Conservation (phyloP, 1,284 basidiomycete species). For the Phlebopus sp. region DNA sequence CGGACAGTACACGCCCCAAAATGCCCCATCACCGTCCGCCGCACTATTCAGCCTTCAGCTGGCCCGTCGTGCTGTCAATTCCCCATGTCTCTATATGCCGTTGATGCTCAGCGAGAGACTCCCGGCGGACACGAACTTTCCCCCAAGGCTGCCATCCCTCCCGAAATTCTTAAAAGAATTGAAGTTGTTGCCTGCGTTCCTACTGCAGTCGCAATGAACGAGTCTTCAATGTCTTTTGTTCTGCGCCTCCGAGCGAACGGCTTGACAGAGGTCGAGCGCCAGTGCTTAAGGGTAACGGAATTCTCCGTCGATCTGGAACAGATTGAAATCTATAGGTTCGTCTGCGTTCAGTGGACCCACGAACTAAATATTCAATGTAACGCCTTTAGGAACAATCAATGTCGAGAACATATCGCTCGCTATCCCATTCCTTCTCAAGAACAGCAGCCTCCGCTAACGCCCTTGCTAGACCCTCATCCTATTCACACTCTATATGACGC, state of each 20-base stretch:
- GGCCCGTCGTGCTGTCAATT: slow-evolving; percentile 23
- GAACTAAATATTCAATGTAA: neutral
- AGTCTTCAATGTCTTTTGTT: slow-evolving; percentile 47
- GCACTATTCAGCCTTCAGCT: slow-evolving; percentile 42
- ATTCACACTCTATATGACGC: slow-evolving; percentile 52
- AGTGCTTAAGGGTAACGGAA: slow-evolving; percentile 50
- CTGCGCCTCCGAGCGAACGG: slow-evolving; percentile 59
- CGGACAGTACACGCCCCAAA: slow-evolving; percentile 36
- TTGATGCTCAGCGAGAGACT: slow-evolving; percentile 23
- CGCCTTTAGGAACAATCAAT: slow-evolving; percentile 38
- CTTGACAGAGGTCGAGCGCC: slow-evolving; percentile 44
- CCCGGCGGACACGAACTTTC: slow-evolving; percentile 3
- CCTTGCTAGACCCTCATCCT: slow-evolving; percentile 53
- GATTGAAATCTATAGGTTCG: slow-evolving; percentile 62
- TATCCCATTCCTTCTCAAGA: slow-evolving; percentile 54
- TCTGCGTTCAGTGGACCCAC: slow-evolving; percentile 7
- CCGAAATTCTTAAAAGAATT: slow-evolving; percentile 55
- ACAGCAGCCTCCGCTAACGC: slow-evolving; percentile 60
- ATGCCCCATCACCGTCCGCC: slow-evolving; percentile 40
- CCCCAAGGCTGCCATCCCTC: slow-evolving; percentile 38
- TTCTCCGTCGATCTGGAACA: slow-evolving; percentile 60
- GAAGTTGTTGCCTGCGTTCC: slow-evolving; percentile 63
- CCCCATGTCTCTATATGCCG: slow-evolving; percentile 23
- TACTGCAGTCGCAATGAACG: slow-evolving; percentile 46
- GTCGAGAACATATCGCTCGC: slow-evolving; percentile 38